Conservation (phyloP, 495 filamentous ascomycete species). For the Xylaria venustula region DNA sequence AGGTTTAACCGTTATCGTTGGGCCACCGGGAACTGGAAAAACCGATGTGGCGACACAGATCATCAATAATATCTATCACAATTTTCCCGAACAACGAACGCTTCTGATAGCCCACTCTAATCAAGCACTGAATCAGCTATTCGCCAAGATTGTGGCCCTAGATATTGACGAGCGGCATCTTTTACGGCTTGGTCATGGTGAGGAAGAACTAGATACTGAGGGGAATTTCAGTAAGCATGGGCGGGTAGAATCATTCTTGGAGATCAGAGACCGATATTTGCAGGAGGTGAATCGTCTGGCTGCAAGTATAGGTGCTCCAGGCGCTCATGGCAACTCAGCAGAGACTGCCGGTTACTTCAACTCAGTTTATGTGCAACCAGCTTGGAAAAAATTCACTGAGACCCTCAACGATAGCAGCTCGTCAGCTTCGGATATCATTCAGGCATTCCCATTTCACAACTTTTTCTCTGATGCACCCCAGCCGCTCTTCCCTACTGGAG, state of each 20-base stretch:
- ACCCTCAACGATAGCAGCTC: conserved; percentile 48
- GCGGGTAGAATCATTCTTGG: conserved; percentile 92
- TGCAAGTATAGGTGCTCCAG: conserved; percentile 75
- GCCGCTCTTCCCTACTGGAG: conserved; percentile 69
- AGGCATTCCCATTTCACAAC: conserved; percentile 83
- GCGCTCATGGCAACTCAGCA: conserved; percentile 89
- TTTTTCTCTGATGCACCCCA: conserved; percentile 90
- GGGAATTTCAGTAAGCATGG: conserved; percentile 91
- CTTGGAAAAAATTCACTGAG: conserved; percentile 85
- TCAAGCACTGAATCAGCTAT: conserved; percentile 97
- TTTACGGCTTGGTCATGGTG: conserved; percentile 87
- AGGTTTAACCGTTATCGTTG: conserved; percentile 90
- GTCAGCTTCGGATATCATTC: conserved; percentile 58
- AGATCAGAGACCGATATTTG: conserved; percentile 76
- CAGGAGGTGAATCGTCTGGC: conserved; percentile 86
- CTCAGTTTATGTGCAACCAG: conserved; percentile 81
- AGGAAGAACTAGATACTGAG: conserved; percentile 87
- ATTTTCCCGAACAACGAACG: conserved; percentile 89
- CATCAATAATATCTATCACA: conserved; percentile 98
- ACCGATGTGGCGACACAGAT: conserved; percentile 98
- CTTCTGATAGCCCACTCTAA: conserved; percentile 96
- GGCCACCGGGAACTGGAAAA: conserved; percentile 95
- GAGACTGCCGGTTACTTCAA: conserved; percentile 98
- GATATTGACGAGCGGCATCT: conserved; percentile 97
- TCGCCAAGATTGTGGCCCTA: conserved; percentile 91